Base-by-base conservation (phyloP, 2,329 filamentous ascomycete genomes). In the Laburnicola sp. region DNA sequence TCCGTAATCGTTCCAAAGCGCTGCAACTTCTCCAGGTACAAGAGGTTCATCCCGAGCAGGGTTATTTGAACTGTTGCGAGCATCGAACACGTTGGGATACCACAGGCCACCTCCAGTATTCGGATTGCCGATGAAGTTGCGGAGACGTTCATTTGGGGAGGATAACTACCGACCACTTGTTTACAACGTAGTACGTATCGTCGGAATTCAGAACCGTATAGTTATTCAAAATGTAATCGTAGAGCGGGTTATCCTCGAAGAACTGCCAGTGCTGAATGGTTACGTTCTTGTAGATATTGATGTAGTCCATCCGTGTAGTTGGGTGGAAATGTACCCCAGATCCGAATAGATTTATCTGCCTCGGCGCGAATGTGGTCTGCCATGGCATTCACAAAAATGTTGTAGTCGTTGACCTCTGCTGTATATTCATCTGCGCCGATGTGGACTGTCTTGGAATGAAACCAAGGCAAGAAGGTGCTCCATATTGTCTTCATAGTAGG, bases 1-100 rank as follows among this genome's bases (percentile, higher is more conserved):
- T 0, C 78, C 78, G 41, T 77, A 78, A 48, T 80, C 78, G 42
- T 76, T 80, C 78, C 77, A 80, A 0, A 76, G 75, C 0, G 77
- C 77, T 16, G 78, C 42, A 11, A 65, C 62, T 2, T 70, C 70
- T 0, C 49, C 60, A 0, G 65, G 52, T 1, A 64, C 50, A 2
- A 77, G 56, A 56, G 78, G 76, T 56, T 72, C 60, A 16, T 16
- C 1, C 16, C 16, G 16, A 16, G 16, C 16, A 16, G 16, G 16
- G 16, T 16, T 16, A 16, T 16, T 16, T 0, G 72, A 76, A 3
- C 48, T 62, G 46, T 78, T 78, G 30, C 76, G 65, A 0, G 69
- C 72, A 43, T 79, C 79, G 57, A 74, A 75, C 7, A 78, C 62
- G 0, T 73, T 66, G 1, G 77, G 77, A 22, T 76, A 67, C 77